Conservation (phyloP, 768 basidiomycete species). For the Boletellus ananas region DNA sequence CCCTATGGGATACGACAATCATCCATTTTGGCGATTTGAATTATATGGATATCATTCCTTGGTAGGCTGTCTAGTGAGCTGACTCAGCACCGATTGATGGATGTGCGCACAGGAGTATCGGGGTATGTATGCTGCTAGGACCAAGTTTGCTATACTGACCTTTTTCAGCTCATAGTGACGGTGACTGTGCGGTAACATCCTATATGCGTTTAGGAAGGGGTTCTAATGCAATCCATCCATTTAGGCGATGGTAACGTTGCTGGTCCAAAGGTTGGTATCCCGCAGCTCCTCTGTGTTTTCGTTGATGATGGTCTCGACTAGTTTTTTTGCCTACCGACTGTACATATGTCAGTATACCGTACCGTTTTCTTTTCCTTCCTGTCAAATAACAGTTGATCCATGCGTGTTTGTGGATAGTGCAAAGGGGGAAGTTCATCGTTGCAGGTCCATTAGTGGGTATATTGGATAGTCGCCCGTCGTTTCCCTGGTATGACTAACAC, state of each 20-base stretch:
- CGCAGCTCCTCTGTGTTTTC: background rate
- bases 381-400: background rate
- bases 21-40: conserved; percentile 14
- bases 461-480: background rate
- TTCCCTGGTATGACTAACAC: background rate
- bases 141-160: background rate
- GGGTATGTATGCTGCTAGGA: conserved; percentile 11
- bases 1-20: conserved; percentile 26
- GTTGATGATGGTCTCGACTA: conserved; percentile 1
- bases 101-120: conserved; percentile 16
- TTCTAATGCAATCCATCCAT: background rate
- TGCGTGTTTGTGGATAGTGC: conserved; percentile 7
- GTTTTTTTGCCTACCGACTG: conserved; percentile 26
- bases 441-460: conserved; percentile 16
- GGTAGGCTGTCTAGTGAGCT: conserved; percentile 12
- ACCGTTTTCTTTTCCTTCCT: background rate
- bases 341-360: conserved; percentile 20
- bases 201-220: background rate
- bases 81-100: background rate
- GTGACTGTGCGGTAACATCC: conserved; percentile 15
- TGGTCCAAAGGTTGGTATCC: conserved; percentile 17
- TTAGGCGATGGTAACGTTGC: conserved; percentile 26
- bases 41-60: conserved; percentile 15
- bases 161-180: conserved; percentile 14
- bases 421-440: conserved; percentile 5